Conservation (phyloP, 176 grass and related monocot genomes). For the Cenchrus americanus region DNA sequence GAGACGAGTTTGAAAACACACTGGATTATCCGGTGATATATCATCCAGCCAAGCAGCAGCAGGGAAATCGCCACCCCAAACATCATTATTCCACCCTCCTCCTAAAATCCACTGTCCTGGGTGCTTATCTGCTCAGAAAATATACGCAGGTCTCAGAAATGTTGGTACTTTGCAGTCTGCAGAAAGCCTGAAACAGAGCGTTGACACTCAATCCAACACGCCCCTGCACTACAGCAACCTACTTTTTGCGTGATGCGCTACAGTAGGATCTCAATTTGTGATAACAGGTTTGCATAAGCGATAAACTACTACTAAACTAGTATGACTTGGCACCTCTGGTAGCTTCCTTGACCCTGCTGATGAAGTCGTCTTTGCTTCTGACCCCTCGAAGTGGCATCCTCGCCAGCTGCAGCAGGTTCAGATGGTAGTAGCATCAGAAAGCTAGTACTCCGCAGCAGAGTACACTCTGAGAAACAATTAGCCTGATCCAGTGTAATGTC, state of each 20-base stretch:
- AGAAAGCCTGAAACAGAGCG: neutral
- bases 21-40: conserved; percentile 84
- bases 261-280: too few species aligned
- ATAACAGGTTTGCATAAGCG: neutral
- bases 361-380: conserved; percentile 71
- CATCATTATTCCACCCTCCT: conserved; percentile 91
- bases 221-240: neutral
- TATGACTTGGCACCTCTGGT: conserved; percentile 47
- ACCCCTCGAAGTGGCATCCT: conserved; percentile 64
- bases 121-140: conserved; percentile 58
- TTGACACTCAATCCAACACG: neutral
- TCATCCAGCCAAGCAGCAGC: conserved; percentile 80
- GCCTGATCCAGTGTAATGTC: neutral
- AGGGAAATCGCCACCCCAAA: conserved; percentile 69
- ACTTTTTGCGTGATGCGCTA: neutral
- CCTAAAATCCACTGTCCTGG: conserved; percentile 74
- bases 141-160: neutral
- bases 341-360: conserved; percentile 61
- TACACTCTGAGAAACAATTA: neutral
- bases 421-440: conserved; percentile 14
- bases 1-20: conserved; percentile 38
- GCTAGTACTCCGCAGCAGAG: neutral
- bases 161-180: neutral
- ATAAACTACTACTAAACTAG: neutral
- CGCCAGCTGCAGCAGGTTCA: conserved; percentile 53